phyloP scores from a whole-genome alignment of 352 stramenopile genomes.

The Globisporangium splendens region DNA sequence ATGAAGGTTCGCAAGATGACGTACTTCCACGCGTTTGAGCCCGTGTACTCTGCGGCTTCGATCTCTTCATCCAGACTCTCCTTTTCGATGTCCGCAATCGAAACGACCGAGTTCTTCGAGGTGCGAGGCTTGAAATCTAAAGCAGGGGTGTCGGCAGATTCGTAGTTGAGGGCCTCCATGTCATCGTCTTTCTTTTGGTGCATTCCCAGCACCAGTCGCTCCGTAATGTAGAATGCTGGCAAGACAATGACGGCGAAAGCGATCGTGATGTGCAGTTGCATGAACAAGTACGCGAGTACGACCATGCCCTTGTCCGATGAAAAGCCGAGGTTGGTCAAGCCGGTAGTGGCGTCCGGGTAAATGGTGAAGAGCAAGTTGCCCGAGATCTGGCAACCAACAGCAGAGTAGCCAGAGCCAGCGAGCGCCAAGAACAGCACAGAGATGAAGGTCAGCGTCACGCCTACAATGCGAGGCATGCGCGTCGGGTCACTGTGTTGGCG shows the following conservation, averaged over 20 bases:
- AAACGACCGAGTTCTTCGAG: constrained; percentile 27
- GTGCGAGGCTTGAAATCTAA: constrained; percentile 13
- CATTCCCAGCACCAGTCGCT: constrained; percentile 61
- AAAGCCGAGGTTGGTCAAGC: constrained; percentile 2
- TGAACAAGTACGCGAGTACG: constrained; percentile 1
- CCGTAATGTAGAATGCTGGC: constrained; percentile 54
- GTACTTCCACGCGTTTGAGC: constrained; percentile 39
- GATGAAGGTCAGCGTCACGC: not conserved
- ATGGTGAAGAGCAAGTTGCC: constrained; percentile 2
- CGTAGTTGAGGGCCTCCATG: constrained; percentile 12
- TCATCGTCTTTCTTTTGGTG: constrained; percentile 32
- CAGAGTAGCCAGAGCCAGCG: not conserved
- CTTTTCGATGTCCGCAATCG: constrained; percentile 28
- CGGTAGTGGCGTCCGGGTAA: not conserved
- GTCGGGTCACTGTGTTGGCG: constrained; percentile 46
- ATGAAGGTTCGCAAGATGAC: constrained; percentile 37
- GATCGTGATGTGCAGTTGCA: constrained; percentile 1
- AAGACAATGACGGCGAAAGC: constrained; percentile 14
- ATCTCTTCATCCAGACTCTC: constrained; percentile 29
- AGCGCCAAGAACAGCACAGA: not conserved
- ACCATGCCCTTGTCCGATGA: constrained; percentile 1
- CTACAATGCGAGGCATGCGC: constrained; percentile 27
- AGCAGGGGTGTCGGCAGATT: constrained; percentile 7
- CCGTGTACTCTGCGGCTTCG: constrained; percentile 43
- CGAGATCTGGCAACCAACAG: constrained; percentile 1